Evolutionary conservation across 148 eudicot species (phyloP), one percentile per base, ranked within the genome.

Genomic region (Chenopodium formosanum): DNA sequence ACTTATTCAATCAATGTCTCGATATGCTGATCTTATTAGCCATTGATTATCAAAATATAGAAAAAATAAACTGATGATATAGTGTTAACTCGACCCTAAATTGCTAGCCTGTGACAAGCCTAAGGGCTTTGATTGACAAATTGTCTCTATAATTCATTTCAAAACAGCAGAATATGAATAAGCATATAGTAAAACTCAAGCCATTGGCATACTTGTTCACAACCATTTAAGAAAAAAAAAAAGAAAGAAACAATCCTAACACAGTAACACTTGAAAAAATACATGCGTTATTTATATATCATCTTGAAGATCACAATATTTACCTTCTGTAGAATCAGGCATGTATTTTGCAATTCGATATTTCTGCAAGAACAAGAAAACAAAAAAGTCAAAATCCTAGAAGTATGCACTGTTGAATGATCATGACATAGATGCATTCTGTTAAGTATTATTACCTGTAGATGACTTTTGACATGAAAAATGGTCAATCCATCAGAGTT

Each of bases 381-480:
- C 1, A 50, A 65, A 83, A 84, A 50, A 7, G 70, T 64, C 10
- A 48, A 46, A 83, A 47, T 69, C 47, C 79, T 20, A 53, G 13
- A 52, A 66, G 76, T 32, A 40, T 9, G 29, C 7, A 7, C 13
- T 78, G 50, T 52, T 32, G 37, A 12, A 13, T 81, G 60, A 52
- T 31, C 76, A 60, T 69, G 47, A 1, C n/a, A 37, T 60, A 5
- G 22, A 69, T 37, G 63, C 13, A 10, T 65, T 78, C 52, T 20
- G 6, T 20, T 75, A 70, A n/a, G 9, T 80, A 65, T 27, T 65
- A 73, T 86, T 56, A 94, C 97, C 98, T 95, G 98, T 78, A 95
- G 78, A 87, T 95, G 98, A 80, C 98, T 95, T 85, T 93, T 95
- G 65, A 95, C 93, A 86, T 95, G 97, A 79, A 89, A 95, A 78